Evolutionary conservation across 2,329 filamentous ascomycete species (phyloP).

Genomic region (Rhinocladiella similis): DNA sequence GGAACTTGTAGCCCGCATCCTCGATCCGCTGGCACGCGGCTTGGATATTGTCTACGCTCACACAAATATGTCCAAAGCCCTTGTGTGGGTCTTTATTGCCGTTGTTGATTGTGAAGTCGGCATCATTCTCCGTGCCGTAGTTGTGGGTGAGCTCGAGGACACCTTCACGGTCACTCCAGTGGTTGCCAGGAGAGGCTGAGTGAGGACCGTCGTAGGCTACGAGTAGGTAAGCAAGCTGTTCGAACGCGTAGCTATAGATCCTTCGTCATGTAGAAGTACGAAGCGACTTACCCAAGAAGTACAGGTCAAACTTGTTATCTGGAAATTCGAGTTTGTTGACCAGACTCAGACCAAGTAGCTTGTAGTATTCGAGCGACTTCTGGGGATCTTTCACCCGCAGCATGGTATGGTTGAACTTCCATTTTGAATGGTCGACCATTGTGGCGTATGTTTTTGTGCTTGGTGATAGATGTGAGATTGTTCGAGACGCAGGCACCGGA

Average conservation of each 20-base stretch:
- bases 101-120: constrained; percentile 76
- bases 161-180: constrained; percentile 80
- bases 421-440: constrained; percentile 46
- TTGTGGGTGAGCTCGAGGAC: constrained; percentile 82
- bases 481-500: not conserved
- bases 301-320: constrained; percentile 89
- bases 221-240: not conserved
- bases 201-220: constrained; percentile 73
- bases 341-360: constrained; percentile 83
- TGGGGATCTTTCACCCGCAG: constrained; percentile 80
- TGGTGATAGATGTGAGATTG: not conserved
- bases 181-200: constrained; percentile 71
- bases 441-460: constrained; percentile 16
- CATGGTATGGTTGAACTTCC: constrained; percentile 69
- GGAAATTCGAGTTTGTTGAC: constrained; percentile 80
- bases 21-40: constrained; percentile 87
- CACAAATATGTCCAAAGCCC: constrained; percentile 82
- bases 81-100: constrained; percentile 88
- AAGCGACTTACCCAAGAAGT: constrained; percentile 64
- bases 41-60: constrained; percentile 81
- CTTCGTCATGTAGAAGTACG: too few species aligned
- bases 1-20: constrained; percentile 86
- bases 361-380: constrained; percentile 78
- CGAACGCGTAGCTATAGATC: too few species aligned
- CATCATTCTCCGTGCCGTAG: constrained; percentile 86